Evolutionary conservation across 1,284 basidiomycete species (phyloP).

Genomic region (Athelia psychrophila): DNA sequence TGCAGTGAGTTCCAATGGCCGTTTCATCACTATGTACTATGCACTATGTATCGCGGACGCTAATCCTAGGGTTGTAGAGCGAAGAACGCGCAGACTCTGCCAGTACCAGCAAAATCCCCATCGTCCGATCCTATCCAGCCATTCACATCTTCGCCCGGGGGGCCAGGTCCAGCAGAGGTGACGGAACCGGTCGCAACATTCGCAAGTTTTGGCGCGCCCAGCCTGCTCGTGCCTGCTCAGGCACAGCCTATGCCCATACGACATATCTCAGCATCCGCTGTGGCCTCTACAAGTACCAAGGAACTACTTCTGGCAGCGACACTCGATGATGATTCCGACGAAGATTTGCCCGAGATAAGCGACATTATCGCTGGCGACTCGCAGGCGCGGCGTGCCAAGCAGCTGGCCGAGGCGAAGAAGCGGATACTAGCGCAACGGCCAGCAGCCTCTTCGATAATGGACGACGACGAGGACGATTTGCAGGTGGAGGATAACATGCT

Average conservation of each 20-base stretch:
- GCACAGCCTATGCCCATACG: background rate
- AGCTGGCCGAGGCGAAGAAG: constrained; percentile 21
- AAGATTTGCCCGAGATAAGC: constrained; percentile 33
- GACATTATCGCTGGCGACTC: constrained; percentile 24
- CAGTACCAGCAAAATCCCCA: background rate
- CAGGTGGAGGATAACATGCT: constrained; percentile 47
- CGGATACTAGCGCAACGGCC: constrained; percentile 30
- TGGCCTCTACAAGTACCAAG: too few relatives aligned
- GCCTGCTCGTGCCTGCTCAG: background rate
- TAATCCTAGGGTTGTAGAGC: background rate
- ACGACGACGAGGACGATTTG: constrained; percentile 49
- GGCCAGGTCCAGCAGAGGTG: constrained; percentile 5
- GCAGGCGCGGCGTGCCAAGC: constrained; percentile 13
- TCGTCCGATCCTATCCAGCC: constrained; percentile 28
- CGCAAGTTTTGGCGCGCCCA: background rate
- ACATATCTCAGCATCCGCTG: too few relatives aligned
- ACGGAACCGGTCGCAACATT: constrained; percentile 2
- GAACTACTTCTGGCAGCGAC: background rate
- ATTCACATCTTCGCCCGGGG: constrained; percentile 29
- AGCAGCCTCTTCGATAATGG: constrained; percentile 14
- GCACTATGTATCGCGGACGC: too few relatives aligned
- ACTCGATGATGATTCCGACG: constrained; percentile 25
- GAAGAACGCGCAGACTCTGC: background rate
- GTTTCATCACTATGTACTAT: too few relatives aligned
- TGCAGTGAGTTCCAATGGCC: background rate